Evolutionary conservation across 1,139 yeast genomes (phyloP).

Genomic region (Yamadazyma blattariae): DNA sequence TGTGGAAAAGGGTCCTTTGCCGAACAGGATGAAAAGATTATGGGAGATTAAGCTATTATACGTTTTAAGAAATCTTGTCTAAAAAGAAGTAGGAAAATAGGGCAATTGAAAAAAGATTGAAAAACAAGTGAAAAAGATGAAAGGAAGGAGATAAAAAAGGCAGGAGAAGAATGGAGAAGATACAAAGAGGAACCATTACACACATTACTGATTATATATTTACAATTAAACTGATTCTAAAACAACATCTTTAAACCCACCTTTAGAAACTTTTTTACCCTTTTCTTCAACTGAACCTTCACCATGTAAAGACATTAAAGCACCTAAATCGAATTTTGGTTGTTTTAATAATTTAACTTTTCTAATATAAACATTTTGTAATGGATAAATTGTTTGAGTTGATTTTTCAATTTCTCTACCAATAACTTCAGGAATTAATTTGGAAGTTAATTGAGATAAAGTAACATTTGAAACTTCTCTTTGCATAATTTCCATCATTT

Average conservation of each 20-base stretch:
- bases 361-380: constrained; percentile 53
- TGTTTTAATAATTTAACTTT: constrained; percentile 52
- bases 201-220: no score
- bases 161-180: no score
- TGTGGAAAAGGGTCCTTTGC: neutral
- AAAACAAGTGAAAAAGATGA: no score
- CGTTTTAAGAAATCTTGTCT: no score
- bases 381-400: constrained; percentile 50
- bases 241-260: constrained; percentile 52
- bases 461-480: constrained; percentile 51
- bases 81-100: no score
- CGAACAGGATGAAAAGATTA: neutral
- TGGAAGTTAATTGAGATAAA: constrained; percentile 49
- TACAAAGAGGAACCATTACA: neutral
- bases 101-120: no score
- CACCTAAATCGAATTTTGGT: constrained; percentile 53
- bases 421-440: constrained; percentile 52
- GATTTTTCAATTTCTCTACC: constrained; percentile 55
- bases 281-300: constrained; percentile 50
- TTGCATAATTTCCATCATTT: constrained; percentile 52
- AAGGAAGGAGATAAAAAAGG: no score
- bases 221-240: constrained; percentile 40
- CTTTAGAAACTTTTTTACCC: constrained; percentile 48
- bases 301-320: constrained; percentile 52
- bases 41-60: neutral